Evolutionary conservation across 805 yeast species (phyloP).

Genomic region (Kuraishia ogatae): DNA sequence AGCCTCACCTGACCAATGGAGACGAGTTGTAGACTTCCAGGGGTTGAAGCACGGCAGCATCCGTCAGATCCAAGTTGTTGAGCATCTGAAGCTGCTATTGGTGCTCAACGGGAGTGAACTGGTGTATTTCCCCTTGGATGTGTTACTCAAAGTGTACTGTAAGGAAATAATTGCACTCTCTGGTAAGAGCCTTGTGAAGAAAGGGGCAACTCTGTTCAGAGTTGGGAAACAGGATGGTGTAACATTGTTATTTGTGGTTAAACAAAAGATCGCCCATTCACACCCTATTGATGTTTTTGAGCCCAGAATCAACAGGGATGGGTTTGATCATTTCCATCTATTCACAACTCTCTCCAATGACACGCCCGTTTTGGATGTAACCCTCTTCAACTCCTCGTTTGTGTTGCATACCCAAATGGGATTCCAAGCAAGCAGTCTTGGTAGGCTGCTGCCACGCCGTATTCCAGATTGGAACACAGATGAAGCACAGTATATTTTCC

Average conservation of each 20-base stretch:
- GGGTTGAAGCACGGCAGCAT: conserved; percentile 38
- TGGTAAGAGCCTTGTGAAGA: conserved; percentile 41
- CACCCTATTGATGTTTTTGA: conserved; percentile 52
- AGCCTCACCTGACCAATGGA: conserved; percentile 41
- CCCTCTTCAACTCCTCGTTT: conserved; percentile 57
- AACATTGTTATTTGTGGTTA: conserved; percentile 48
- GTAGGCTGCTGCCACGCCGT: conserved; percentile 45
- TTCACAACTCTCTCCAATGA: conserved; percentile 40
- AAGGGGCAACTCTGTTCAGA: conserved; percentile 52
- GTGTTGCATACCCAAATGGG: conserved; percentile 63
- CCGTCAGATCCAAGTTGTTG: conserved; percentile 52
- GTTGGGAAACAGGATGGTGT: conserved; percentile 63
- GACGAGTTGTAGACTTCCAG: conserved; percentile 25
- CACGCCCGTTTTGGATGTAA: conserved; percentile 51
- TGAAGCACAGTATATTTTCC: conserved; percentile 1
- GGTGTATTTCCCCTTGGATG: conserved; percentile 54
- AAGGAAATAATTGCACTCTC: conserved; percentile 29
- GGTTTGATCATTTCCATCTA: conserved; percentile 33
- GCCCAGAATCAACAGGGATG: conserved; percentile 30
- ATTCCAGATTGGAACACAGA: conserved; percentile 37
- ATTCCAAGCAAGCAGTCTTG: conserved; percentile 54
- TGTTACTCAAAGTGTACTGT: conserved; percentile 50
- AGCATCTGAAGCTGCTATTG: conserved; percentile 45
- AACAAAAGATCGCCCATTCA: conserved; percentile 37
- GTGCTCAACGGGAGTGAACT: conserved; percentile 51